Evolutionary conservation across 768 basidiomycete species (phyloP).

Genomic region (Mycena filopes): DNA sequence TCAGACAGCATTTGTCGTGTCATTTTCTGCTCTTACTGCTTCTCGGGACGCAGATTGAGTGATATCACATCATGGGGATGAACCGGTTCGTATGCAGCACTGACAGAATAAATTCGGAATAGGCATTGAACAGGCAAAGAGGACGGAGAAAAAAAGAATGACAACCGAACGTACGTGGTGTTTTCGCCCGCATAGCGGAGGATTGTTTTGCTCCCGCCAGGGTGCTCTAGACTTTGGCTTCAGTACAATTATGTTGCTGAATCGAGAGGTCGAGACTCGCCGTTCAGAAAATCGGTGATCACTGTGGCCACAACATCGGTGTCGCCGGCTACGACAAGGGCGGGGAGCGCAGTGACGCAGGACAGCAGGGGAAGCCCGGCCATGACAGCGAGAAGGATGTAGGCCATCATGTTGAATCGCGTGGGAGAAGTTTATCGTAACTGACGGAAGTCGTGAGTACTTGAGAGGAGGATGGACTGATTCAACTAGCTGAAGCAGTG

Average conservation of each 20-base stretch:
- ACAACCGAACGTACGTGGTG: constrained; percentile 58
- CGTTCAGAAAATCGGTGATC: constrained; percentile 63
- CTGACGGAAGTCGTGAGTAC: not conserved
- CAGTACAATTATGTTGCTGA: not conserved
- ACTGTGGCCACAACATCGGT: not conserved
- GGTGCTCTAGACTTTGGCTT: constrained; percentile 50
- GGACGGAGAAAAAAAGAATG: constrained; percentile 22
- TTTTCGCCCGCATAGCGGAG: constrained; percentile 75
- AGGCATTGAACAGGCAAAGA: not conserved
- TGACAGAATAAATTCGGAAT: constrained; percentile 28
- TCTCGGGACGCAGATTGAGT: constrained; percentile 69
- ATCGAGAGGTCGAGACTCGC: constrained; percentile 19
- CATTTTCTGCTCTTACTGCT: too few relatives aligned
- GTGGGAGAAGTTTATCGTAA: not conserved
- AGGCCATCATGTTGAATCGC: constrained; percentile 17
- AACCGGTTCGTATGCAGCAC: constrained; percentile 71
- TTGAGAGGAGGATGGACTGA: not conserved
- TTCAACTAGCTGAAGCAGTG: constrained; percentile 9
- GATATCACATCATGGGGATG: constrained; percentile 72
- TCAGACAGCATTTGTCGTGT: too few relatives aligned
- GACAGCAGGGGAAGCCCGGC: constrained; percentile 7
- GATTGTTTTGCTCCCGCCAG: constrained; percentile 69
- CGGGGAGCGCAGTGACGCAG: not conserved
- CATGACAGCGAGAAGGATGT: constrained; percentile 6
- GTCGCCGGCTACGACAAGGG: not conserved